phyloP scores from a whole-genome alignment of 495 filamentous ascomycete species.

The Daldinia vernicosa region DNA sequence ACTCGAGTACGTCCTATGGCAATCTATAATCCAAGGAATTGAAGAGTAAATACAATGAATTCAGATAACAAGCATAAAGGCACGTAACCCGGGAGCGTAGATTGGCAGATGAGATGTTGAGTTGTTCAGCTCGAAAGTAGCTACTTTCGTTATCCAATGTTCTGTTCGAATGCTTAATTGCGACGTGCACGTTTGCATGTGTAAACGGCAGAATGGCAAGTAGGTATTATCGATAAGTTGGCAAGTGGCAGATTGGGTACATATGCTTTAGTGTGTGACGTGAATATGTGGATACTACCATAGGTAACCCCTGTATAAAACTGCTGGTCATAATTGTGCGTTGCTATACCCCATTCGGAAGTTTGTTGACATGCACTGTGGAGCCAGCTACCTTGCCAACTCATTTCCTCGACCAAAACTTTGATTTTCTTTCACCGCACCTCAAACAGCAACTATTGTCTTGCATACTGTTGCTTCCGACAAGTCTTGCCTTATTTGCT shows the following conservation, averaged over 20 bases:
- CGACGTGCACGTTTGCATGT: not conserved
- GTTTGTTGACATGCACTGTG: slow-evolving; percentile 42
- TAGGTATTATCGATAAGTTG: slow-evolving; percentile 22
- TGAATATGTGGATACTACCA: slow-evolving; percentile 24
- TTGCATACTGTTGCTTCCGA: slow-evolving; percentile 10
- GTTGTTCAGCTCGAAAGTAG: not conserved
- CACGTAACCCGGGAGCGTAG: not conserved
- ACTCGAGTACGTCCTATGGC: not conserved
- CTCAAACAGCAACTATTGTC: slow-evolving; percentile 25
- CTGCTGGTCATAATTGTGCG: slow-evolving; percentile 22
- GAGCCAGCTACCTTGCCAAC: slow-evolving; percentile 39
- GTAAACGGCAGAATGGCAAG: slow-evolving; percentile 3
- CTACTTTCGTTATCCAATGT: not conserved
- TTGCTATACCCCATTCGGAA: slow-evolving; percentile 35
- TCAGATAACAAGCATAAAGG: not conserved
- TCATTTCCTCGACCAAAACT: slow-evolving; percentile 40
- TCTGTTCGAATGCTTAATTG: not conserved
- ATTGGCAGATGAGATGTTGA: not conserved
- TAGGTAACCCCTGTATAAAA: slow-evolving; percentile 21
- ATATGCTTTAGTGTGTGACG: slow-evolving; percentile 15
- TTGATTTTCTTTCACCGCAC: slow-evolving; percentile 37
- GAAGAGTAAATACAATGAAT: not conserved
- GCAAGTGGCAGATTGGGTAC: not conserved
- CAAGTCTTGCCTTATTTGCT: slow-evolving; percentile 22
- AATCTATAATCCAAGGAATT: not conserved